phyloP scores from a whole-genome alignment of 2,329 filamentous ascomycete genomes.

The Mycocentrospora acerina region DNA sequence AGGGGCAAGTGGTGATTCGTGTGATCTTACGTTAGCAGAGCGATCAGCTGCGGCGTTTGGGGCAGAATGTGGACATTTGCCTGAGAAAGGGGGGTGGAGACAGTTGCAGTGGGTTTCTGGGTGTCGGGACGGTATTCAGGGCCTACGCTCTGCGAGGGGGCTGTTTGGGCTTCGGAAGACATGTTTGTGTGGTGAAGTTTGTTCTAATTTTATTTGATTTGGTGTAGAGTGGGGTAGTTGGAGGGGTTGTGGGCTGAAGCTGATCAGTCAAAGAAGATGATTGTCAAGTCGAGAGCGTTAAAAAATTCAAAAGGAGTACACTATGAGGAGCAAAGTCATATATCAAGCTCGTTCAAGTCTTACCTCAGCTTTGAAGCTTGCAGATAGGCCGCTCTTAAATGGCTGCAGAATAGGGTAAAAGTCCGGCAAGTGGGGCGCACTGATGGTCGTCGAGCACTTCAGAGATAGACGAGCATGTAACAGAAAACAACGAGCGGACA shows the following conservation, averaged over 20 bases:
- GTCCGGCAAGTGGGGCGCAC: constrained; percentile 12
- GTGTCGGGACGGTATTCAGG: constrained; percentile 74
- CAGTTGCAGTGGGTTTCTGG: constrained; percentile 82
- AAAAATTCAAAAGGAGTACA: background rate
- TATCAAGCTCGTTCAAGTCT: too few species aligned
- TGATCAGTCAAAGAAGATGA: background rate
- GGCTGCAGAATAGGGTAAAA: constrained; percentile 7
- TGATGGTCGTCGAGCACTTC: constrained; percentile 6
- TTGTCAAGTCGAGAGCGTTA: background rate
- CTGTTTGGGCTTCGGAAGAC: constrained; percentile 31
- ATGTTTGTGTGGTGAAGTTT: constrained; percentile 15
- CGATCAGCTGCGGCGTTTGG: constrained; percentile 96
- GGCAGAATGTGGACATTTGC: constrained; percentile 88
- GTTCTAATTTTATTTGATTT: background rate
- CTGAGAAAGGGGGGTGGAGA: constrained; percentile 78
- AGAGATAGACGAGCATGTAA: constrained; percentile 6
- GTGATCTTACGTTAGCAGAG: constrained; percentile 83
- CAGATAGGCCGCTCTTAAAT: background rate
- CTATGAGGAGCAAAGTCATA: background rate
- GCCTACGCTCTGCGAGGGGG: constrained; percentile 66
- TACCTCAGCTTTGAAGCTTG: background rate
- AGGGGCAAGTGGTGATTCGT: too few species aligned
- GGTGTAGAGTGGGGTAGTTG: constrained; percentile 1
- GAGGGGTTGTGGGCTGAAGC: background rate
- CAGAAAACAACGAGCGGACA: constrained; percentile 14